Evolutionary conservation across 2,329 filamentous ascomycete species (phyloP).

Genomic region (Hymenoscyphus fraxineus): DNA sequence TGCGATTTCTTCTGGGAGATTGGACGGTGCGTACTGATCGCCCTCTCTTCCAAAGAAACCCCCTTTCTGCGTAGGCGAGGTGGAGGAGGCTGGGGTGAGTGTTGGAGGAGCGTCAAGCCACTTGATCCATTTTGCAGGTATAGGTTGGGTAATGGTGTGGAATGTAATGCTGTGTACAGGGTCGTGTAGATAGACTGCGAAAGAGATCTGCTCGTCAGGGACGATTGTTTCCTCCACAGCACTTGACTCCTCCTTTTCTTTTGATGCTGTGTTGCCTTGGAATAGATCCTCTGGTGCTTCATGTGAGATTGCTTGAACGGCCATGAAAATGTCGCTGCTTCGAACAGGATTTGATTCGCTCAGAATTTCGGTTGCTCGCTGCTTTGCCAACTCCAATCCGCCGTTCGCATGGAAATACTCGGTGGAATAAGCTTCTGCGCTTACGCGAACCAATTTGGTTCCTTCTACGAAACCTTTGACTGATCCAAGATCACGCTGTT

Average conservation of each 20-base stretch:
- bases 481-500: conserved; percentile 70
- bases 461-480: conserved; percentile 81
- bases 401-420: conserved; percentile 80
- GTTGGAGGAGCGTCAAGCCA: conserved; percentile 81
- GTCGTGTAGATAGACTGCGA: conserved; percentile 78
- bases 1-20: conserved; percentile 78
- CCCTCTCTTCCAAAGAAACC: conserved; percentile 42
- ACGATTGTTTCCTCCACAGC: conserved; percentile 49
- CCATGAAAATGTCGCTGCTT: conserved; percentile 90
- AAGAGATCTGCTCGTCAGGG: conserved; percentile 61
- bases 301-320: conserved; percentile 81
- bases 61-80: conserved; percentile 28
- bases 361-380: conserved; percentile 72
- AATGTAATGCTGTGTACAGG: conserved; percentile 90
- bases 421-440: conserved; percentile 79
- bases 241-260: conserved; percentile 51
- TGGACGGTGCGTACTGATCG: conserved; percentile 41
- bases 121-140: conserved; percentile 80
- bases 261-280: conserved; percentile 43
- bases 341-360: conserved; percentile 85
- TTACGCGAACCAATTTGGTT: conserved; percentile 85
- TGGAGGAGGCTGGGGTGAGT: conserved; percentile 45
- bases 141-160: conserved; percentile 72
- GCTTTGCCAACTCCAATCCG: conserved; percentile 75
- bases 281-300: conserved; percentile 66